Evolutionary conservation across 148 eudicot genomes (phyloP).

Genomic region (Vaccinium corymbosum): DNA sequence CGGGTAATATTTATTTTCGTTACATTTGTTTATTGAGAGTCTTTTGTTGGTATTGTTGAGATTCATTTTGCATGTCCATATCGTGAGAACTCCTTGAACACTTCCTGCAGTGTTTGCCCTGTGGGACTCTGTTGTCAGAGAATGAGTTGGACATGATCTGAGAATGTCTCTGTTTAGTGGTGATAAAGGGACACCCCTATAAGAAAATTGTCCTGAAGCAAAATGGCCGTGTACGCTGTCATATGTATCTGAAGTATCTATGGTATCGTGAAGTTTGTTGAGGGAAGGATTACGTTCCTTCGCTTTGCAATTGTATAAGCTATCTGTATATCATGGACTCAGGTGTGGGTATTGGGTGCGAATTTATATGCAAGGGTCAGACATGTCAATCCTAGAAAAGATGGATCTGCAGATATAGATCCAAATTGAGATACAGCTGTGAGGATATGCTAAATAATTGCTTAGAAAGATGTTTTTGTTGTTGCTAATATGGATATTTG

Average conservation of each 20-base stretch:
- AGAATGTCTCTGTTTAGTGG: constrained; percentile 4
- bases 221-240: background rate
- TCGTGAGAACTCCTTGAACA: background rate
- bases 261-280: background rate
- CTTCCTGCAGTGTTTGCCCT: background rate
- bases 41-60: background rate
- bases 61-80: background rate
- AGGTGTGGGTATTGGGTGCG: background rate
- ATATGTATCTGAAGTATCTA: background rate
- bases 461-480: background rate
- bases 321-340: background rate
- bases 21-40: background rate
- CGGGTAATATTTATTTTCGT: background rate
- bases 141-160: background rate
- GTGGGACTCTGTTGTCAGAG: background rate
- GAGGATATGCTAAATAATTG: no score
- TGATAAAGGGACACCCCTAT: background rate
- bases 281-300: background rate
- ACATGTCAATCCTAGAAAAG: no score
- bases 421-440: no score
- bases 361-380: background rate
- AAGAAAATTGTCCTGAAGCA: background rate
- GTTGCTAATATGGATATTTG: background rate
- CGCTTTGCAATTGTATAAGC: background rate
- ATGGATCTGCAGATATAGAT: no score